These are phyloP conservation scores for Colletotrichum abscissum DNA, from an alignment of 2,329 filamentous ascomycete genomes.

Conservation along the genomic window DNA sequence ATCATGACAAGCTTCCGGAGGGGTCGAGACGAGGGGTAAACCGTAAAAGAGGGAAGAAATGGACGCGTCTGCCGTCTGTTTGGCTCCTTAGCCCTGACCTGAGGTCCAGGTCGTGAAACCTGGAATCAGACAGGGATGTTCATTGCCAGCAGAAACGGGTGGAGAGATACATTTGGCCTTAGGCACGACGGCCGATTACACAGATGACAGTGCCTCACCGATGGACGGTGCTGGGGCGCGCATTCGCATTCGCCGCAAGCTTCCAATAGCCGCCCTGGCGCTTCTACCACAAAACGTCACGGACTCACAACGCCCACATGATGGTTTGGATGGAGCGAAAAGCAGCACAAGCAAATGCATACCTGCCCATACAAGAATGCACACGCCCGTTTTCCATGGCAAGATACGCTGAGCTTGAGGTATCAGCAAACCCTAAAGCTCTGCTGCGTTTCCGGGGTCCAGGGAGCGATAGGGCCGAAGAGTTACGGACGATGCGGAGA, in stretches of 20 bases:
- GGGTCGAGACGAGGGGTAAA: no score
- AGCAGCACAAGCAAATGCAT: no score
- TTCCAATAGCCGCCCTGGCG: not conserved
- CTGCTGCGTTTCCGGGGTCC: not conserved
- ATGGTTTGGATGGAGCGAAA: not conserved
- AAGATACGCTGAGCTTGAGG: not conserved
- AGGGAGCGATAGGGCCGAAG: not conserved
- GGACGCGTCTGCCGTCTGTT: constrained; percentile 9
- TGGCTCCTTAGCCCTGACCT: not conserved
- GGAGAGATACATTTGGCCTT: not conserved
- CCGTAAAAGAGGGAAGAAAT: not conserved
- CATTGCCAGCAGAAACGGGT: not conserved
- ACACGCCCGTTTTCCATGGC: no score
- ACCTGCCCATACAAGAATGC: no score
- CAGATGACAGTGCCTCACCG: not conserved
- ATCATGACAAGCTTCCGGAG: constrained; percentile 2
- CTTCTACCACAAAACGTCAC: not conserved
- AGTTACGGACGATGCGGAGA: constrained; percentile 12
- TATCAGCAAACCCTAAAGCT: not conserved
- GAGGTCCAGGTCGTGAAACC: not conserved
- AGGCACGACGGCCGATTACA: no score
- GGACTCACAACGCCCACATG: not conserved
- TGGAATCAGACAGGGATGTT: not conserved
- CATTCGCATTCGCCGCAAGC: not conserved
- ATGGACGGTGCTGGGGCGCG: not conserved